Conservation (phyloP, 176 grass and related monocot species). For the Juncus inflexus region DNA sequence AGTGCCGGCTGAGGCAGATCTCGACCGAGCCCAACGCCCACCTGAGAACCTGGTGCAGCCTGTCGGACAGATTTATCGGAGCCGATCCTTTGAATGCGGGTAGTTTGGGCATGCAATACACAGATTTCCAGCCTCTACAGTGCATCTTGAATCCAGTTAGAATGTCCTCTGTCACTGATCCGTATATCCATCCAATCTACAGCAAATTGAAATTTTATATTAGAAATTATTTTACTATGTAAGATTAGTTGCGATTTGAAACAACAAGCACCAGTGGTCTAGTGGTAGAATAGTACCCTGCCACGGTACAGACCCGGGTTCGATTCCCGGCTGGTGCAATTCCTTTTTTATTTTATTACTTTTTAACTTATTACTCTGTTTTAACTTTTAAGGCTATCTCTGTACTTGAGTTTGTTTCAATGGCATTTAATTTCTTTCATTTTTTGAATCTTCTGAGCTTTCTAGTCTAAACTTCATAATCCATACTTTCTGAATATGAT, state of each 20-base stretch:
- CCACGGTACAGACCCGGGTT: conserved; percentile 58
- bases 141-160: conserved; percentile 99
- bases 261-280: conserved; percentile 13
- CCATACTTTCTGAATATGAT: too few relatives aligned
- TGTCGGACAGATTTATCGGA: conserved; percentile 69
- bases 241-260: background rate
- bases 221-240: background rate
- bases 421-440: too few relatives aligned
- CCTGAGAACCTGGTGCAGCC: conserved; percentile 82
- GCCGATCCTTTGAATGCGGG: conserved; percentile 88
- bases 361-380: too few relatives aligned
- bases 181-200: conserved; percentile 95
- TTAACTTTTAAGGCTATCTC: too few relatives aligned
- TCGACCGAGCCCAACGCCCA: conserved; percentile 80
- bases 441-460: too few relatives aligned
- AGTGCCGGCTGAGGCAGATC: conserved; percentile 95
- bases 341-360: too few relatives aligned
- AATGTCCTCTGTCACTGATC: conserved; percentile 85
- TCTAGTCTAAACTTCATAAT: too few relatives aligned
- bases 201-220: accelerated
- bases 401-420: too few relatives aligned
- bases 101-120: conserved; percentile 62
- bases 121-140: conserved; percentile 85
- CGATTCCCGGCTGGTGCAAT: conserved; percentile 44
- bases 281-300: conserved; percentile 72